Conservation (phyloP, 805 yeast species). For the Wickerhamomyces sydowiorum region DNA sequence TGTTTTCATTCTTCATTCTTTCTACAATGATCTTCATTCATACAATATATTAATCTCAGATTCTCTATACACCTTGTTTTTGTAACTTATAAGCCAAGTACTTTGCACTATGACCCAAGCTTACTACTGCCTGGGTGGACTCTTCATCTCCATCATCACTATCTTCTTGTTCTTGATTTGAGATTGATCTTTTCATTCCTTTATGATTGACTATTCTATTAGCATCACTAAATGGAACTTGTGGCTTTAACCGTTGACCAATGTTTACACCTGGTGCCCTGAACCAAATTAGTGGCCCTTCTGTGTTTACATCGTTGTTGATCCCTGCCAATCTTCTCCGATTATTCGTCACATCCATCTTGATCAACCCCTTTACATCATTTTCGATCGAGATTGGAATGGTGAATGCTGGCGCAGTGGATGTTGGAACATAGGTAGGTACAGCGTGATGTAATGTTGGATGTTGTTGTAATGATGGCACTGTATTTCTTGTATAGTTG, state of each 20-base stretch:
- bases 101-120: conserved; percentile 66
- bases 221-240: conserved; percentile 5
- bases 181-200: conserved; percentile 14
- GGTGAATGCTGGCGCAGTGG: conserved; percentile 27
- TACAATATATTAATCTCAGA: not conserved
- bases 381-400: conserved; percentile 20
- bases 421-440: conserved; percentile 18
- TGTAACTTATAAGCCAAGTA: conserved; percentile 57
- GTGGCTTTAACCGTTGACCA: conserved; percentile 30
- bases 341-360: conserved; percentile 28
- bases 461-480: conserved; percentile 6
- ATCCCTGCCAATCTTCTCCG: conserved; percentile 21
- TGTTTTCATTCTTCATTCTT: not conserved
- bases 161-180: conserved; percentile 11
- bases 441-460: conserved; percentile 21
- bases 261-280: conserved; percentile 57
- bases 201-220: conserved; percentile 13
- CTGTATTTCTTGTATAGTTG: conserved; percentile 17
- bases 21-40: not conserved
- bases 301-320: conserved; percentile 7
- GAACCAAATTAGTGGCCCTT: conserved; percentile 55
- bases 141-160: conserved; percentile 19
- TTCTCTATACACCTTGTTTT: conserved; percentile 3
- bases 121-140: conserved; percentile 15
- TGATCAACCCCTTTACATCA: conserved; percentile 20